phyloP scores from a whole-genome alignment of 1,284 basidiomycete genomes.

The Wallemia ichthyophaga region DNA sequence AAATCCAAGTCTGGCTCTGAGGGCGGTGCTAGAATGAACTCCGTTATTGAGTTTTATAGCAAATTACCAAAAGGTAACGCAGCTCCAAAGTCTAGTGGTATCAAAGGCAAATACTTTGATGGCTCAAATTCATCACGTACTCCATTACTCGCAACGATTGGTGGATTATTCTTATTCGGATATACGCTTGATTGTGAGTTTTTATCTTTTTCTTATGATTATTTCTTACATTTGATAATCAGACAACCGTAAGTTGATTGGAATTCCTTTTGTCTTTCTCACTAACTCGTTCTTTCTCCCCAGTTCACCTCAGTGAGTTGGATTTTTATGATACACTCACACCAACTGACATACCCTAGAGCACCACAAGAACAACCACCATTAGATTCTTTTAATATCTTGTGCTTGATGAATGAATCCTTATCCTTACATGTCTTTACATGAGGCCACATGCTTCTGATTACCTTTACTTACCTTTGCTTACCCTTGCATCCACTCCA shows the following conservation, averaged over 20 bases:
- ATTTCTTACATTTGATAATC: neutral
- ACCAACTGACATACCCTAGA: no score
- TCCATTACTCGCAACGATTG: slow-evolving; percentile 39
- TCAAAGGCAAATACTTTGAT: slow-evolving; percentile 50
- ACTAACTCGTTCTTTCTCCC: slow-evolving; percentile 4
- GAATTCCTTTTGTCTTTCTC: slow-evolving; percentile 3
- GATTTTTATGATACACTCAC: no score
- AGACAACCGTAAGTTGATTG: neutral
- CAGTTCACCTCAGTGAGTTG: slow-evolving; percentile 47
- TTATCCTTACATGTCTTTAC: neutral
- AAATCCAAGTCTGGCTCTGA: slow-evolving; percentile 33
- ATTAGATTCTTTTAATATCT: slow-evolving; percentile 18
- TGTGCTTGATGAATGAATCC: neutral
- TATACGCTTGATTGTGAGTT: slow-evolving; percentile 43
- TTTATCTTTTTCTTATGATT: neutral
- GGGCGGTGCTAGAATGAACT: slow-evolving; percentile 37
- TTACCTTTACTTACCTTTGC: no score
- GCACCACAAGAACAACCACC: slow-evolving; percentile 61
- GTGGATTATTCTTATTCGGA: slow-evolving; percentile 45
- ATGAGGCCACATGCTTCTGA: no score
- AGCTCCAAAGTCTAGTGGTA: slow-evolving; percentile 29
- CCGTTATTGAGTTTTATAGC: slow-evolving; percentile 78
- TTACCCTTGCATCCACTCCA: no score
- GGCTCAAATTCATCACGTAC: slow-evolving; percentile 54
- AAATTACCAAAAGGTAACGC: slow-evolving; percentile 43